These are phyloP conservation scores for Turnera subulata DNA, from an alignment of 345 rosid genomes.

Conservation along the genomic window DNA sequence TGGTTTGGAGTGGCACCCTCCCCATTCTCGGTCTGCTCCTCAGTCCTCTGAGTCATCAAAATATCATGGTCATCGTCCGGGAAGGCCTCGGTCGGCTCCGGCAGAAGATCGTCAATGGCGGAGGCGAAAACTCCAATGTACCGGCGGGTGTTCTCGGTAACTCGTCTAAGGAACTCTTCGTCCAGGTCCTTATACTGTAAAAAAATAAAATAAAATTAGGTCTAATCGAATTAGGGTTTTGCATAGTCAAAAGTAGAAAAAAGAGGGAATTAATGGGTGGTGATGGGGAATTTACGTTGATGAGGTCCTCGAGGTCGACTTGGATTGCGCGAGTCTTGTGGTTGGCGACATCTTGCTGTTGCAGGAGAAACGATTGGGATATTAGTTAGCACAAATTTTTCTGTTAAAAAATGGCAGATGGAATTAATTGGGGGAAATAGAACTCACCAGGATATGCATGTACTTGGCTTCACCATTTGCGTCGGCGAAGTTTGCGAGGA, in stretches of 20 bases:
- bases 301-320: conserved; percentile 72
- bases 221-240: conserved; percentile 14
- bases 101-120: conserved; percentile 79
- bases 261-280: not conserved
- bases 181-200: conserved; percentile 61
- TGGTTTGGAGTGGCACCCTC: conserved; percentile 69
- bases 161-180: conserved; percentile 62
- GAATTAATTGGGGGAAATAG: not conserved
- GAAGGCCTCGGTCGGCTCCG: conserved; percentile 82
- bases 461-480: conserved; percentile 74
- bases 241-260: not conserved
- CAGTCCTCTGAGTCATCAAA: conserved; percentile 86
- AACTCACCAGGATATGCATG: conserved; percentile 73
- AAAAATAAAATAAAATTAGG: not conserved
- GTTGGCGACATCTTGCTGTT: conserved; percentile 88
- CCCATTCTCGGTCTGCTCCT: conserved; percentile 47
- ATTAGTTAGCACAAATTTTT: not conserved
- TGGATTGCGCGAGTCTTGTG: conserved; percentile 69
- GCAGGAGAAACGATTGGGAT: conserved; percentile 5
- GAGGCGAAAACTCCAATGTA: conserved; percentile 67
- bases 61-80: conserved; percentile 88
- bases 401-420: not conserved
- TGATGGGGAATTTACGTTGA: conserved; percentile 45
- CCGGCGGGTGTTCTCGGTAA: conserved; percentile 87
- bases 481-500: conserved; percentile 64